Evolutionary conservation across 2,329 filamentous ascomycete genomes (phyloP), one percentile per base, ranked within the genome.

Genomic region (Calonectria ilicicola): DNA sequence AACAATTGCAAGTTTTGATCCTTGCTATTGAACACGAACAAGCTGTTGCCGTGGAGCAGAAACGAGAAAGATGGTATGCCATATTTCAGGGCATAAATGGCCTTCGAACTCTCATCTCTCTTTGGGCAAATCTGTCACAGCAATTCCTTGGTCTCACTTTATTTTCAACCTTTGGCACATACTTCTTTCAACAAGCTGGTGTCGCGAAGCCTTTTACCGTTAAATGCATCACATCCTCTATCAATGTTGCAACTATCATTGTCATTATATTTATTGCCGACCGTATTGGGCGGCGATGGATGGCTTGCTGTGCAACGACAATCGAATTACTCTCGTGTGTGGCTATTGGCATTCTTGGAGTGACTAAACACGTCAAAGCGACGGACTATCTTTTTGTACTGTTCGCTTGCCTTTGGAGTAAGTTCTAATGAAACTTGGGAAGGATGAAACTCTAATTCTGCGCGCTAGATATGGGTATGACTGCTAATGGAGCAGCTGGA

Each of bases 131-230:
- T 38, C 38, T 78, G 19, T 65, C 75, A 4, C 75, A 80, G 66
- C 74, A 76, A 17, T 76, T 77, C 44, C 46, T 74, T 2, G 75
- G 75, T 9, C 67, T 76, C 5, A 73, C 74, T 0, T 63, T 76
- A 2, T 75, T 76, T 58, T 46, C 42, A 0, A 76, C 90, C 69
- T 93, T 92, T 74, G 91, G 89, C 1, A 92, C 77, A 44, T 84
- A 82, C 70, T 84, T 84, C 60, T 84, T 83, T 47, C 79, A 81
- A 58, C 82, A 82, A 58, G 81, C 82, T 15, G 82, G 82, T 3
- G 44, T 81, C 0, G 44, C 66, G 7, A 74, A 79, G 8, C 77
- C 79, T 0, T 80, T 81, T 51, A 38, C 70, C 9, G 72, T 77
- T 23, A 80, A 74, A 4, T 75, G 65, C 35, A 79, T 78, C 62